Percentiles rank a stretch among this genome's conserved stretches.
phyloP scores from a whole-genome alignment of 768 basidiomycete genomes.

The Leccinum obscurum region DNA sequence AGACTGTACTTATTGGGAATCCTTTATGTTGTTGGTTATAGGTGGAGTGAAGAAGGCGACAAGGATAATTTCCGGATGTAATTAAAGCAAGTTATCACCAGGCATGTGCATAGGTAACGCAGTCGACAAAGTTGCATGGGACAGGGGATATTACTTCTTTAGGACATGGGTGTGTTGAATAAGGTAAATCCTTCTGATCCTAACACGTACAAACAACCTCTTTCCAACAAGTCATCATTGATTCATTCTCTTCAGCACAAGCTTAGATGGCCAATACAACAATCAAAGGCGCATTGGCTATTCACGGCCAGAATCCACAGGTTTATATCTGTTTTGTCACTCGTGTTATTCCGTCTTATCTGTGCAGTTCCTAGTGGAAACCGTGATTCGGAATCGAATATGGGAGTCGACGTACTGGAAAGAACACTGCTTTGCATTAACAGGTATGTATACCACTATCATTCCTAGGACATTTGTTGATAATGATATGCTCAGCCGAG shows the following conservation, averaged over 20 bases:
- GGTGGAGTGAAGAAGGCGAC: neutral
- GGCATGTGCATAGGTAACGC: too few species aligned
- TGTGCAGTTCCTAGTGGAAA: conserved; percentile 86
- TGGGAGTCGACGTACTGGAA: conserved; percentile 97
- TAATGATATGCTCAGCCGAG: conserved; percentile 59
- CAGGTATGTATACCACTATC: conserved; percentile 51
- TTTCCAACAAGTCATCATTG: neutral
- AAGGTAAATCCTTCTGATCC: conserved; percentile 18
- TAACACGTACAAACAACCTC: conserved; percentile 27
- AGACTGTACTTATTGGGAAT: neutral
- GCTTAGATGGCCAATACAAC: conserved; percentile 86
- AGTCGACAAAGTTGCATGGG: too few species aligned
- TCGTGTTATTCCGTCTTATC: conserved; percentile 16
- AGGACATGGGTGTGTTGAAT: conserved; percentile 25
- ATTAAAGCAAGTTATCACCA: neutral
- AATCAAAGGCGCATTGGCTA: conserved; percentile 80
- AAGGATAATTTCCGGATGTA: neutral
- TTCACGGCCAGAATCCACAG: conserved; percentile 98
- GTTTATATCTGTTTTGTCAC: conserved; percentile 40
- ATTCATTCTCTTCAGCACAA: neutral
- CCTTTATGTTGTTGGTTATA: neutral
- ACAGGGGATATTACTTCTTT: neutral
- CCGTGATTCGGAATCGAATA: conserved; percentile 92
- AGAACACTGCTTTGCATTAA: conserved; percentile 97
- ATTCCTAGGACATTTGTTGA: neutral